phyloP scores from a whole-genome alignment of 1,139 yeast genomes.

The Suhomyces terraborum region DNA sequence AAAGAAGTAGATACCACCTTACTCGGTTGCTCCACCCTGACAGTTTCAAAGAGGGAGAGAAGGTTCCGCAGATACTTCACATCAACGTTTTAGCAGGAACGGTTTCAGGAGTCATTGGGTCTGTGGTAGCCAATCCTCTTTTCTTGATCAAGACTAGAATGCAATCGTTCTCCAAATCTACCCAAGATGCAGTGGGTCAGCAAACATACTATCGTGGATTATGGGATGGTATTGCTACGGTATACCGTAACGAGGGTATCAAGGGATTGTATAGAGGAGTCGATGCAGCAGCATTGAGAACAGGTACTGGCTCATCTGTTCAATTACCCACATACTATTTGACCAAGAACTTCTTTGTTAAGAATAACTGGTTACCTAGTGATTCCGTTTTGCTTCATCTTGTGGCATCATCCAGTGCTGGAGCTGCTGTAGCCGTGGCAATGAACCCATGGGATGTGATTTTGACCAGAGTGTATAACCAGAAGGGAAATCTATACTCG shows the following conservation, averaged over 20 bases:
- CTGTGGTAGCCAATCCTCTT: conserved; percentile 85
- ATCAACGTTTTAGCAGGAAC: conserved; percentile 84
- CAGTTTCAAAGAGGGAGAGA: conserved; percentile 36
- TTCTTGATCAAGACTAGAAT: conserved; percentile 91
- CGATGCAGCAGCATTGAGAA: conserved; percentile 90
- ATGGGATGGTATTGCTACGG: conserved; percentile 64
- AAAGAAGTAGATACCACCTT: conserved; percentile 69
- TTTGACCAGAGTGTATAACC: conserved; percentile 91
- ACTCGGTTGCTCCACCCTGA: conserved; percentile 61
- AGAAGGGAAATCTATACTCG: conserved; percentile 80
- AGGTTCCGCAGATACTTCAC: conserved; percentile 57
- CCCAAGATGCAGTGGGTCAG: conserved; percentile 65
- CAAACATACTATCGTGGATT: conserved; percentile 83
- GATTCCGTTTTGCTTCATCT: conserved; percentile 76
- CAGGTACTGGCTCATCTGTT: conserved; percentile 95
- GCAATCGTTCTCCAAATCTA: conserved; percentile 74
- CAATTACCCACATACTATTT: conserved; percentile 91
- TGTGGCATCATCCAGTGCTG: conserved; percentile 75
- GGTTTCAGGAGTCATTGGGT: conserved; percentile 85
- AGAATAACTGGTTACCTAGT: conserved; percentile 47
- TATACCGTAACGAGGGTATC: conserved; percentile 69
- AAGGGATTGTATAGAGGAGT: conserved; percentile 85
- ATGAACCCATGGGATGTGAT: conserved; percentile 98
- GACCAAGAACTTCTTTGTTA: conserved; percentile 60
- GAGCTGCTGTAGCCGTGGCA: conserved; percentile 88